A percentile compares a stretch with the other conserved stretches of the same genome.
phyloP scores from a whole-genome alignment of 2,329 filamentous ascomycete genomes.

The Fusarium oligoseptatum region DNA sequence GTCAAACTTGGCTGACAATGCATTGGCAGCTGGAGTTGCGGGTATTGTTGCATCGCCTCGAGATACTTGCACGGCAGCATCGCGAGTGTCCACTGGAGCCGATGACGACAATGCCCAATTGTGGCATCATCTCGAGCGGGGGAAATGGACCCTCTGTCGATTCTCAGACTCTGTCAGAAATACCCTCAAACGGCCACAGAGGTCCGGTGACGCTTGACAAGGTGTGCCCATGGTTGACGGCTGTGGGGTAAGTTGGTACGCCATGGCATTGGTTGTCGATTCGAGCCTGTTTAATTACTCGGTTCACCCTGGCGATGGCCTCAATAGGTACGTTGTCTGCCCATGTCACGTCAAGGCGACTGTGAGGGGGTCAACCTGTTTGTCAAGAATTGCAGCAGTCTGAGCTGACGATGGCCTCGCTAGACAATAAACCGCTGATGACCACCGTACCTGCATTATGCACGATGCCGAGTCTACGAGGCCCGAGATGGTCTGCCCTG shows the following conservation, averaged over 20 bases:
- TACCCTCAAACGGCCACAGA: constrained; percentile 27
- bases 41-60: constrained; percentile 1
- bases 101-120: constrained; percentile 28
- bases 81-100: background rate
- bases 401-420: constrained; percentile 1
- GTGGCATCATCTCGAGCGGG: constrained; percentile 31
- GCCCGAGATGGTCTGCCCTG: constrained; percentile 7
- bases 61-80: background rate
- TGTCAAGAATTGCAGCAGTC: background rate
- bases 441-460: constrained; percentile 38
- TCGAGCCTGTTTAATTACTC: constrained; percentile 16
- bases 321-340: constrained; percentile 15
- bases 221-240: constrained; percentile 20
- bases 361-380: constrained; percentile 3
- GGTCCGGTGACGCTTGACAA: constrained; percentile 37
- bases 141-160: constrained; percentile 13
- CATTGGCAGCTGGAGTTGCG: constrained; percentile 16
- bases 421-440: background rate
- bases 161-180: constrained; percentile 12
- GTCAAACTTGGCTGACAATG: constrained; percentile 9
- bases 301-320: constrained; percentile 28
- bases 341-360: background rate
- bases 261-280: constrained; percentile 30
- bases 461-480: constrained; percentile 22
- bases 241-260: constrained; percentile 42